phyloP scores from a whole-genome alignment of 345 rosid genomes.

The Zanthoxylum bungeanum region DNA sequence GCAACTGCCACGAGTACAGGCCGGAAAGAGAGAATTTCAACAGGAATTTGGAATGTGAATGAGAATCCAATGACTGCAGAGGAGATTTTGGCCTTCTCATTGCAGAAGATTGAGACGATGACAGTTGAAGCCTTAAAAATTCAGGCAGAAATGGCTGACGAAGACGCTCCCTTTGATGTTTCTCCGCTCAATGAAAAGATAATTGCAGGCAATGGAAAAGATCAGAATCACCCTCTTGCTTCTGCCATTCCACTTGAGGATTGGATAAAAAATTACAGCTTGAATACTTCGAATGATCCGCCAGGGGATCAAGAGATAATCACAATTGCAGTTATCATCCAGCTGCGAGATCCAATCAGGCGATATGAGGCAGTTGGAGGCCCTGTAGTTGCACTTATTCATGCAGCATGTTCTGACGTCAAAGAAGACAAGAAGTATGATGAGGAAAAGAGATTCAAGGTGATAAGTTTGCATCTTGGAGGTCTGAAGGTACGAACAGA shows the following conservation, averaged over 20 bases:
- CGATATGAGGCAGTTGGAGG: conserved; percentile 91
- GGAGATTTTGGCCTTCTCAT: conserved; percentile 67
- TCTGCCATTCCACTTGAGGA: conserved; percentile 66
- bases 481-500: conserved; percentile 43
- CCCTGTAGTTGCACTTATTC: conserved; percentile 55
- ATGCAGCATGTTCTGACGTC: conserved; percentile 31
- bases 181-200: conserved; percentile 45
- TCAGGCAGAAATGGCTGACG: conserved; percentile 81
- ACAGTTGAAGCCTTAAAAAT: conserved; percentile 76
- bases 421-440: conserved; percentile 36
- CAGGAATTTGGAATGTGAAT: conserved; percentile 80
- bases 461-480: conserved; percentile 65
- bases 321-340: conserved; percentile 51
- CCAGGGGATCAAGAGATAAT: conserved; percentile 33
- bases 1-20: conserved; percentile 61
- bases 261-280: conserved; percentile 41
- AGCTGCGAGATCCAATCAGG: conserved; percentile 80
- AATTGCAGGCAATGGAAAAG: conserved; percentile 19
- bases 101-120: conserved; percentile 85
- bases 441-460: conserved; percentile 55
- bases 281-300: conserved; percentile 17
- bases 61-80: conserved; percentile 58
- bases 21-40: conserved; percentile 77
- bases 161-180: conserved; percentile 74
- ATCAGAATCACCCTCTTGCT: conserved; percentile 42